Evolutionary conservation across 106 monocot species (phyloP).

Genomic region (Dendrobium huoshanense): DNA sequence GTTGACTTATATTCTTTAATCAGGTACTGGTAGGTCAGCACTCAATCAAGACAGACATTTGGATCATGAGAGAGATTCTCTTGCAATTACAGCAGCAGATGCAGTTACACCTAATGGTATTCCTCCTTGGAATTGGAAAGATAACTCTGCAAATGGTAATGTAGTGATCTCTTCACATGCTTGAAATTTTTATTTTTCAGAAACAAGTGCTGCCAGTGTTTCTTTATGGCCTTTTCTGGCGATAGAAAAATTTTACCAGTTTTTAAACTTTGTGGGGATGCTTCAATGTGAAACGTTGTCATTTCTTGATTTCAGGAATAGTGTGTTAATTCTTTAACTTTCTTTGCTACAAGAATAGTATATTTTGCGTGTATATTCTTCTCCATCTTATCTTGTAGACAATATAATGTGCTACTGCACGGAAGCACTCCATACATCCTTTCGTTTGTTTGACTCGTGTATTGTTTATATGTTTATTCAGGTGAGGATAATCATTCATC

Average conservation of each 20-base stretch:
- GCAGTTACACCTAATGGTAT: conserved; percentile 58
- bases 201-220: background rate
- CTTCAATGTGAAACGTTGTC: background rate
- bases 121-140: conserved; percentile 97
- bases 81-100: conserved; percentile 87
- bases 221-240: background rate
- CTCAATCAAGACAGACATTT: conserved; percentile 69
- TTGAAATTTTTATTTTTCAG: background rate
- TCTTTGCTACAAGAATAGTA: background rate
- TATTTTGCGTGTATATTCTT: background rate
- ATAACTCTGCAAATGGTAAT: conserved; percentile 69
- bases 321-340: background rate
- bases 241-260: background rate
- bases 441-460: background rate
- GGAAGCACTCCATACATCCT: background rate
- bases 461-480: conserved; percentile 9
- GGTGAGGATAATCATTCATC: conserved; percentile 53
- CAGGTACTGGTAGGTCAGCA: conserved; percentile 63
- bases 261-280: background rate
- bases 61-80: conserved; percentile 71
- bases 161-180: background rate
- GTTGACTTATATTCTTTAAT: conserved; percentile 9
- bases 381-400: background rate
- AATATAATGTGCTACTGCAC: too few species aligned
- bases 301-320: background rate